phyloP scores from a whole-genome alignment of 352 stramenopile species.

The Labyrinthula sp. region DNA sequence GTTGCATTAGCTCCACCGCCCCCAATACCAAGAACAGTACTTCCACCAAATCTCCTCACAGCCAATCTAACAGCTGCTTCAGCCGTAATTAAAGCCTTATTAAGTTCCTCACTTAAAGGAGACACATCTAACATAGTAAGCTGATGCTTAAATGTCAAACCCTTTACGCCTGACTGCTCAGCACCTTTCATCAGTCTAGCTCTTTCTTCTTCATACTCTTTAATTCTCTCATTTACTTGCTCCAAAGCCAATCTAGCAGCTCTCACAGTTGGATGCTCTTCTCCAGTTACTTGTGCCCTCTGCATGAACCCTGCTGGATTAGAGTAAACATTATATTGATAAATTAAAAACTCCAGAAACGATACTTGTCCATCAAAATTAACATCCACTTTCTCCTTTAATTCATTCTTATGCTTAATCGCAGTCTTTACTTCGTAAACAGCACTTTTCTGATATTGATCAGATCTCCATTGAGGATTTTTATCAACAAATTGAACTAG shows the following conservation, averaged over 20 bases:
- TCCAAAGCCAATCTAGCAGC: conserved; percentile 9
- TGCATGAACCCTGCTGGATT: conserved; percentile 13
- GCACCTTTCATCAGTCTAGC: conserved; percentile 5
- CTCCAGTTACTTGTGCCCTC: conserved; percentile 6
- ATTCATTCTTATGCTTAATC: conserved; percentile 23
- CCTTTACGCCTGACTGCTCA: conserved; percentile 25
- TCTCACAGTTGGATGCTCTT: conserved; percentile 8
- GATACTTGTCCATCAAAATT: conserved; percentile 28
- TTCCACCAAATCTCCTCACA: conserved; percentile 14
- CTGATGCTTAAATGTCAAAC: conserved; percentile 21
- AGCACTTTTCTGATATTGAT: conserved; percentile 7
- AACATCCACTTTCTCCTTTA: conserved; percentile 25
- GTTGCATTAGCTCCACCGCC: conserved; percentile 1
- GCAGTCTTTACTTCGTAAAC: conserved; percentile 19
- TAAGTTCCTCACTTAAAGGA: conserved; percentile 17
- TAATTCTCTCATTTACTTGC: conserved; percentile 18
- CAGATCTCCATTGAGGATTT: conserved; percentile 3
- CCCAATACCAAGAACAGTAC: no score
- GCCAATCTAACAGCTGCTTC: conserved; percentile 22
- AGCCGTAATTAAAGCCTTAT: conserved; percentile 21
- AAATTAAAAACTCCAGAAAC: conserved; percentile 25
- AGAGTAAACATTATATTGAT: conserved; percentile 16
- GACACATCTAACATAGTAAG: conserved; percentile 7
- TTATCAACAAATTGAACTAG: conserved; percentile 16
- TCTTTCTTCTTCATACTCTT: conserved; percentile 21